These are phyloP conservation scores for Arthrinium phaeospermum DNA, from an alignment of 2,329 filamentous ascomycete genomes.

Conservation along the genomic window DNA sequence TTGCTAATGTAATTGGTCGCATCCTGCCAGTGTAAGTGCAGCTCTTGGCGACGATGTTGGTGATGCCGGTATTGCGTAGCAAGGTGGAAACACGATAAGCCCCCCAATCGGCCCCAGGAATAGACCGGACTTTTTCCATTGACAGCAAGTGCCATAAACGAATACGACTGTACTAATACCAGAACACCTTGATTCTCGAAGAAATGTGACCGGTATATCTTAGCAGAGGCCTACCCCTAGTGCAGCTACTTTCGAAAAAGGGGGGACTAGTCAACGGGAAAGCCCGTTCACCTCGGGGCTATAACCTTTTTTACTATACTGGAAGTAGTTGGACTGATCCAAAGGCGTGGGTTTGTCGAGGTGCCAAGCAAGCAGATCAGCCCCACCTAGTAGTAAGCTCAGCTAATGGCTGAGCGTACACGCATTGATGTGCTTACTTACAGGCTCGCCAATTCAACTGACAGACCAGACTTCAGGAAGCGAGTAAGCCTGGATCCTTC, in stretches of 20 bases:
- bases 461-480: conserved; percentile 7
- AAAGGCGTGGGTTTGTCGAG: not conserved
- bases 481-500: not conserved
- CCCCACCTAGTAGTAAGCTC: not conserved
- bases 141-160: too few relatives aligned
- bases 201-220: too few relatives aligned
- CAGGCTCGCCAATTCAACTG: not conserved
- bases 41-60: not conserved
- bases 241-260: not conserved
- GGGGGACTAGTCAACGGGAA: not conserved
- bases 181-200: too few relatives aligned
- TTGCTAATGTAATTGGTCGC: not conserved
- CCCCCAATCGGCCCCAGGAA: too few relatives aligned
- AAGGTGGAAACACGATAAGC: not conserved
- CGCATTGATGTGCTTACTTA: not conserved
- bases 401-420: not conserved
- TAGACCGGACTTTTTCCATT: too few relatives aligned
- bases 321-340: not conserved
- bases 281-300: not conserved
- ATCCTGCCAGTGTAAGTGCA: not conserved
- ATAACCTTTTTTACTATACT: not conserved
- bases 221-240: not conserved
- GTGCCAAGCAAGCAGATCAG: not conserved
- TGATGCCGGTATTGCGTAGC: not conserved
- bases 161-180: too few relatives aligned